A percentile compares a stretch with the other conserved stretches of the same genome.
These are phyloP conservation scores for Ettlia oleoabundans DNA, from an alignment of 139 green algal genomes.

Conservation along the genomic window DNA sequence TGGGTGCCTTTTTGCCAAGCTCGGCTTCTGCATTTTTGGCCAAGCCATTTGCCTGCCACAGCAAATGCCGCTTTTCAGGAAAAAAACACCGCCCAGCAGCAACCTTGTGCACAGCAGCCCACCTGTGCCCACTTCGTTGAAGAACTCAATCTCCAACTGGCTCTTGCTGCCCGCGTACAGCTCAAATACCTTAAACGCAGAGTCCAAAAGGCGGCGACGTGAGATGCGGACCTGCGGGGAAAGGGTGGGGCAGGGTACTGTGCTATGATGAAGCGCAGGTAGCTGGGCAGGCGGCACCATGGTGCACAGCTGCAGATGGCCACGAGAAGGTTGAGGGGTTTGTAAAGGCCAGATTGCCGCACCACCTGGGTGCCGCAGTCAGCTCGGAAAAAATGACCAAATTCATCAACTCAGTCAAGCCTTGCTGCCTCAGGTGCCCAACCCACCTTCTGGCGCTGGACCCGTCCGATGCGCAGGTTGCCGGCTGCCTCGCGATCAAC, in stretches of 20 bases:
- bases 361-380: not conserved
- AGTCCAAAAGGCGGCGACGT: constrained; percentile 88
- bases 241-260: not conserved
- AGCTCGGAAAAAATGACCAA: not conserved
- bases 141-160: constrained; percentile 55
- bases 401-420: not conserved
- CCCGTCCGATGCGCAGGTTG: constrained; percentile 74
- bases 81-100: too few species aligned
- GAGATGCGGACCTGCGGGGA: constrained; percentile 71
- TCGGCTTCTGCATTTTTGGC: too few species aligned
- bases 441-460: constrained; percentile 88
- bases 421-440: too few species aligned
- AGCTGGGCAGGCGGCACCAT: too few species aligned
- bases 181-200: constrained; percentile 79
- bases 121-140: constrained; percentile 89
- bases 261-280: not conserved
- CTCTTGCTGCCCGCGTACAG: constrained; percentile 21
- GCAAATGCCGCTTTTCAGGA: too few species aligned
- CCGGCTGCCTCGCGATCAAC: constrained; percentile 63
- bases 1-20: too few species aligned
- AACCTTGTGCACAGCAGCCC: too few species aligned
- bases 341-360: too few species aligned
- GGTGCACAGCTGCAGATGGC: too few species aligned
- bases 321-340: too few species aligned
- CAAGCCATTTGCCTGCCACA: too few species aligned